Evolutionary conservation across 441 rosid species (phyloP).

Genomic region (Arabidopsis lyrata): DNA sequence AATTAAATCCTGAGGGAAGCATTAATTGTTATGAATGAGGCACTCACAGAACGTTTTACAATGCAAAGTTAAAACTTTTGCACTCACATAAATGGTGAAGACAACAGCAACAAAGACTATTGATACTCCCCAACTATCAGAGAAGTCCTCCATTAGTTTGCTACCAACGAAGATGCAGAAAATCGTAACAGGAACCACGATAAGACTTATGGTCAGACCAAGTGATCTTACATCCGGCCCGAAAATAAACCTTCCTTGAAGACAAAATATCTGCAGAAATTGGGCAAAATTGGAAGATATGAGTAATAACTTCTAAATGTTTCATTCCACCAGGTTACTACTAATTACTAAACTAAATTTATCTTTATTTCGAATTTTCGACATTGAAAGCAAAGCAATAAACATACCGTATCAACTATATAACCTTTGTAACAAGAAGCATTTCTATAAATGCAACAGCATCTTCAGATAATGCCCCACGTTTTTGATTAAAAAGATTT

Average conservation of each 20-base stretch:
- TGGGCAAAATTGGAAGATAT: neutral
- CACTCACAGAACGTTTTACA: neutral
- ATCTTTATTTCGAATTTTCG: conserved; percentile 1
- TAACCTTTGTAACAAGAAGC: conserved; percentile 16
- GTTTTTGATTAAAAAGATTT: conserved; percentile 20
- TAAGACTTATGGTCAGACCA: conserved; percentile 51
- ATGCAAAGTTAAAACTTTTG: conserved; percentile 5
- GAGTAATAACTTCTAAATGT: neutral
- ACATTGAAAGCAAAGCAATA: conserved; percentile 4
- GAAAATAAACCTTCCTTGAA: conserved; percentile 62
- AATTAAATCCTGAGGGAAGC: conserved; percentile 50
- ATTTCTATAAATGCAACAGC: neutral
- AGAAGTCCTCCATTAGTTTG: conserved; percentile 49
- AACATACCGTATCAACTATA: neutral
- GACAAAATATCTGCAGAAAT: conserved; percentile 56
- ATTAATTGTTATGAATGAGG: neutral
- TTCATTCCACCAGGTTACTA: neutral
- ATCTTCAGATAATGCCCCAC: neutral
- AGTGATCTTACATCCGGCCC: conserved; percentile 68
- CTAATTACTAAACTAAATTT: neutral
- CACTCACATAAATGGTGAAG: conserved; percentile 57
- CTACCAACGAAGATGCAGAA: conserved; percentile 58
- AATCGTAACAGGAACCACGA: conserved; percentile 53
- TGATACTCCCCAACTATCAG: conserved; percentile 53
- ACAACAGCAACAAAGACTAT: conserved; percentile 54